These are phyloP conservation scores for Epichloe hybrida DNA, from an alignment of 2,329 filamentous ascomycete genomes.

Conservation along the genomic window DNA sequence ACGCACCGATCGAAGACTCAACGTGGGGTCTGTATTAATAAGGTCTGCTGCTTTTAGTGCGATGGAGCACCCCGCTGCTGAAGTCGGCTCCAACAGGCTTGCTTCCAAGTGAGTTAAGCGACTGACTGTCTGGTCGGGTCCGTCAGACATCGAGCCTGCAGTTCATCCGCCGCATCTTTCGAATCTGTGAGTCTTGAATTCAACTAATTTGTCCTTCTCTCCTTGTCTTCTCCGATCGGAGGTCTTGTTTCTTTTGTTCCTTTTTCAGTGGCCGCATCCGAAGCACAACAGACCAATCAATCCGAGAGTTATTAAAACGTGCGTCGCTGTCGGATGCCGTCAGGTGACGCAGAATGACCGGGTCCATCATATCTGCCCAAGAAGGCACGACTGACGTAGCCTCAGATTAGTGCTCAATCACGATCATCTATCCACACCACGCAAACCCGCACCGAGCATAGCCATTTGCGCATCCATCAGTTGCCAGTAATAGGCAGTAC, in stretches of 20 bases:
- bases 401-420: neutral
- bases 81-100: too few species aligned
- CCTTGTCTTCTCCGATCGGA: neutral
- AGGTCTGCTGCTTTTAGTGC: neutral
- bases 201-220: neutral
- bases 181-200: neutral
- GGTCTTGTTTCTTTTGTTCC: neutral
- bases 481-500: neutral
- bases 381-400: neutral
- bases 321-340: neutral
- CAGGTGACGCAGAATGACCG: neutral
- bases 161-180: neutral
- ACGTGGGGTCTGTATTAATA: neutral
- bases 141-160: neutral
- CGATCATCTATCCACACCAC: neutral
- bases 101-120: too few species aligned
- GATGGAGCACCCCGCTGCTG: neutral
- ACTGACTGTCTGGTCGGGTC: neutral
- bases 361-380: neutral
- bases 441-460: neutral
- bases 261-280: neutral
- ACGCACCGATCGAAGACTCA: neutral
- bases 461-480: neutral
- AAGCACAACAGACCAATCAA: neutral
- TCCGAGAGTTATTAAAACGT: neutral